phyloP scores from a whole-genome alignment of 2,329 filamentous ascomycete genomes.

The Cladosporium sp. region DNA sequence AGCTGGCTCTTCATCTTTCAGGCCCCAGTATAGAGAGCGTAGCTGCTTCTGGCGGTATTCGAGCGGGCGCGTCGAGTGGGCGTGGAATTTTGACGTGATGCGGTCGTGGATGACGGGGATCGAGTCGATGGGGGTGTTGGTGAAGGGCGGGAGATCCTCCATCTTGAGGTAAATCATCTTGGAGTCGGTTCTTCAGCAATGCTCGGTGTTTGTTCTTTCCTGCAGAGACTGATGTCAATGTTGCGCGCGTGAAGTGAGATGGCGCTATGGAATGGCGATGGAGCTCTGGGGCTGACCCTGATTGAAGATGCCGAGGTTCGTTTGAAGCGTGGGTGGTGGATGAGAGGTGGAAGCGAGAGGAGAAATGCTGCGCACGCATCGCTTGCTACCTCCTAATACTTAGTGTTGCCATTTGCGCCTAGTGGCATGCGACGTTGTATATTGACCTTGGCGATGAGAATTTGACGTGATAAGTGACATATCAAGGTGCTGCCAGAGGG shows the following conservation, averaged over 20 bases:
- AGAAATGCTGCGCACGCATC: not conserved
- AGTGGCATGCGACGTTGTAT: too few relatives aligned
- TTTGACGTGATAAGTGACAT: too few relatives aligned
- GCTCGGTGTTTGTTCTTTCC: not conserved
- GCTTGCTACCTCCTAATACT: too few relatives aligned
- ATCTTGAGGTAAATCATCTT: constrained; percentile 18
- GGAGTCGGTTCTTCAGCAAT: not conserved
- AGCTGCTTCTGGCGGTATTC: constrained; percentile 82
- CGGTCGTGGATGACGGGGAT: constrained; percentile 60
- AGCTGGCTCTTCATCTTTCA: constrained; percentile 71
- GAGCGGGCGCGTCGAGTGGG: constrained; percentile 76
- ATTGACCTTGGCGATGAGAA: too few relatives aligned
- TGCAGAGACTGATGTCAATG: too few relatives aligned
- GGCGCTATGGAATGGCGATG: too few relatives aligned
- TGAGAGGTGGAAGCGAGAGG: too few relatives aligned
- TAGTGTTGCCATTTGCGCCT: too few relatives aligned
- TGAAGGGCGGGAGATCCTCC: constrained; percentile 29
- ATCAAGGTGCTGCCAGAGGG: too few relatives aligned
- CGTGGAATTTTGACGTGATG: constrained; percentile 65
- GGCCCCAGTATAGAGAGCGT: constrained; percentile 88
- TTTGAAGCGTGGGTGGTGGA: not conserved
- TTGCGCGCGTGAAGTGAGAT: too few relatives aligned
- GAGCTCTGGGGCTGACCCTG: not conserved
- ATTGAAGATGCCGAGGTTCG: not conserved
- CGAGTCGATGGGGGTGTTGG: constrained; percentile 58